These are phyloP conservation scores for Sarcomyxa edulis DNA, from an alignment of 768 basidiomycete species.

Conservation along the genomic window DNA sequence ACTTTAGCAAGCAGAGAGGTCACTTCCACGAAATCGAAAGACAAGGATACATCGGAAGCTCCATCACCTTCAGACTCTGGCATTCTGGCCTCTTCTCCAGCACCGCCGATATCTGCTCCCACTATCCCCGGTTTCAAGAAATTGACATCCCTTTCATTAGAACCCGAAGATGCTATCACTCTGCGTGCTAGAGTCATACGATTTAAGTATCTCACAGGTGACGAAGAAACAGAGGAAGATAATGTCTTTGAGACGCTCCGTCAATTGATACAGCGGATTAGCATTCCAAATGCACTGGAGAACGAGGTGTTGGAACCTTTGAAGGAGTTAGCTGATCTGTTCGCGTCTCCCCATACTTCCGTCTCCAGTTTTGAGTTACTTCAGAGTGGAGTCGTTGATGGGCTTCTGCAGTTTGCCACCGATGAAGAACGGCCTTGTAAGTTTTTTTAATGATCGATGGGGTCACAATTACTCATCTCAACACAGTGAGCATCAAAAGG, in stretches of 20 bases:
- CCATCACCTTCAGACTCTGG: conserved; percentile 37
- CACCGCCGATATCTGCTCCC: conserved; percentile 27
- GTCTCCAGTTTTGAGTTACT: conserved; percentile 95
- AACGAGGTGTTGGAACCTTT: conserved; percentile 57
- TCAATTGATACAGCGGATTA: conserved; percentile 61
- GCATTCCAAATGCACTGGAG: conserved; percentile 50
- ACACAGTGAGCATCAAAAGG: conserved; percentile 52
- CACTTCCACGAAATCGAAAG: conserved; percentile 39
- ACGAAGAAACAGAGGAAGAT: conserved; percentile 52
- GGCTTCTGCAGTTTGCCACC: conserved; percentile 76
- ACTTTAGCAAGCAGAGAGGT: conserved; percentile 61
- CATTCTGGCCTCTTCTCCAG: conserved; percentile 26
- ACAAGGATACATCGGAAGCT: conserved; percentile 29
- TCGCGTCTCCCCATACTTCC: conserved; percentile 68
- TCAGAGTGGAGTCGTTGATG: conserved; percentile 90
- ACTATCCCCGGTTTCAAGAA: conserved; percentile 66
- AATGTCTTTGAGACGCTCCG: conserved; percentile 61
- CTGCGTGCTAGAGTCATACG: conserved; percentile 86
- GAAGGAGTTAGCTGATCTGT: conserved; percentile 73
- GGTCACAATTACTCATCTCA: conserved; percentile 5
- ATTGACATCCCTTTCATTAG: conserved; percentile 59
- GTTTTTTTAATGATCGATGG: conserved; percentile 16
- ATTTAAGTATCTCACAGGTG: conserved; percentile 67
- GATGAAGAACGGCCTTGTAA: conserved; percentile 56
- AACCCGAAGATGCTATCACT: conserved; percentile 89